These are phyloP conservation scores for Amylostereum areolatum DNA, from an alignment of 1,284 basidiomycete genomes.

Conservation along the genomic window DNA sequence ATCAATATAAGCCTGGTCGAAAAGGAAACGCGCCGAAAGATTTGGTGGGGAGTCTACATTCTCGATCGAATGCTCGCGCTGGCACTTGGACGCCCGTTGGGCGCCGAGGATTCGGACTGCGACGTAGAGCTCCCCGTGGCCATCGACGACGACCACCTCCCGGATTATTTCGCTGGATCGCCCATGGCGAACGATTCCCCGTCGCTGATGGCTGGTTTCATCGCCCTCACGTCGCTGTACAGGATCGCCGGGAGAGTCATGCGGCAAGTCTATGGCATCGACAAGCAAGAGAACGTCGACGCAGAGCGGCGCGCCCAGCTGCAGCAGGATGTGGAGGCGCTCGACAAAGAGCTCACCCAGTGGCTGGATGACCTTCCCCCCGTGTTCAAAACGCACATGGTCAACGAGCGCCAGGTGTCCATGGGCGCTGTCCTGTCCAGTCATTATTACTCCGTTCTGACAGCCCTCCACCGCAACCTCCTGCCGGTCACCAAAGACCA, in stretches of 20 bases:
- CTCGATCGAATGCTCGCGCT: constrained; percentile 87
- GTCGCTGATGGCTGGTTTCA: constrained; percentile 75
- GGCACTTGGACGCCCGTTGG: constrained; percentile 76
- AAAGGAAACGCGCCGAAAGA: constrained; percentile 82
- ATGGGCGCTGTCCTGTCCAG: constrained; percentile 87
- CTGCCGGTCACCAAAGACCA: constrained; percentile 70
- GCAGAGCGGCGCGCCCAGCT: constrained; percentile 68
- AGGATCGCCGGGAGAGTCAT: constrained; percentile 81
- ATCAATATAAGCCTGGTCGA: constrained; percentile 66
- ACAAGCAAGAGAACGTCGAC: constrained; percentile 67
- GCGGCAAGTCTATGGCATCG: constrained; percentile 73
- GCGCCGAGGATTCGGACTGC: constrained; percentile 75
- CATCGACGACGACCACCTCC: constrained; percentile 72
- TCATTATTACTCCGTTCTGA: constrained; percentile 85
- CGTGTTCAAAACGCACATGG: constrained; percentile 65
- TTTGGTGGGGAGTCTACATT: constrained; percentile 89
- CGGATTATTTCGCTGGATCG: constrained; percentile 64
- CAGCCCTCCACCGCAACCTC: constrained; percentile 86
- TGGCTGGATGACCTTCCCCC: constrained; percentile 78
- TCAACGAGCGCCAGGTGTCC: constrained; percentile 72
- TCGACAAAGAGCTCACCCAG: constrained; percentile 70
- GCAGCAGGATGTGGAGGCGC: constrained; percentile 66
- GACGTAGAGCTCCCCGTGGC: constrained; percentile 78
- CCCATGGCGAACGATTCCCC: constrained; percentile 48
- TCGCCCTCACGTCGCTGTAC: constrained; percentile 72